Conservation (phyloP, 768 basidiomycete genomes). For the Tricholoma flavovirens region DNA sequence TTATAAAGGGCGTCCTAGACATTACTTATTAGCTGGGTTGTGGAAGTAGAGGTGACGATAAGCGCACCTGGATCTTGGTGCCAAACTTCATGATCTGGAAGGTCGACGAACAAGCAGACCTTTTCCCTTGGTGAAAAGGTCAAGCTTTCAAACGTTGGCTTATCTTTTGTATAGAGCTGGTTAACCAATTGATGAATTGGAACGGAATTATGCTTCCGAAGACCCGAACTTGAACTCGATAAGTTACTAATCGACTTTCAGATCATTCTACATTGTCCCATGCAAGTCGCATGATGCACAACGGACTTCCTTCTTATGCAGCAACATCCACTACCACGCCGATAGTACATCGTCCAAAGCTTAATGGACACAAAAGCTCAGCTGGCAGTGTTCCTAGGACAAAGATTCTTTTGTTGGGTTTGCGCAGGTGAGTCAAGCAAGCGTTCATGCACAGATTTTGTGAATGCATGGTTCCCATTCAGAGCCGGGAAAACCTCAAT, state of each 20-base stretch:
- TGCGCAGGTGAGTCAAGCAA: slow-evolving; percentile 45
- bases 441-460: background rate
- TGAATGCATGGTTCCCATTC: slow-evolving; percentile 5
- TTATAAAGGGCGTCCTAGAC: slow-evolving; percentile 73
- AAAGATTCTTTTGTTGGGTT: slow-evolving; percentile 68
- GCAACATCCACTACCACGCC: slow-evolving; percentile 26
- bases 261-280: background rate
- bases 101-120: background rate
- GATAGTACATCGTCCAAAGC: slow-evolving; percentile 17
- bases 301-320: slow-evolving; percentile 25
- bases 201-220: background rate
- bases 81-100: slow-evolving; percentile 67
- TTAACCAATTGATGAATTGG: background rate
- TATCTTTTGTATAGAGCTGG: too few relatives aligned
- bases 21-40: background rate
- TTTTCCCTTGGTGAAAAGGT: too few relatives aligned
- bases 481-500: slow-evolving; percentile 94
- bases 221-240: background rate
- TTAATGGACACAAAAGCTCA: slow-evolving; percentile 24
- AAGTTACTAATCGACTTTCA: background rate
- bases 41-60: background rate
- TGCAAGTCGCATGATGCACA: slow-evolving; percentile 14
- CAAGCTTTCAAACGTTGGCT: too few relatives aligned
- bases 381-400: slow-evolving; percentile 37
- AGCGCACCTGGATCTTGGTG: slow-evolving; percentile 49